Base-by-base conservation (phyloP, 768 basidiomycete genomes). In the Agaricus blazei region DNA sequence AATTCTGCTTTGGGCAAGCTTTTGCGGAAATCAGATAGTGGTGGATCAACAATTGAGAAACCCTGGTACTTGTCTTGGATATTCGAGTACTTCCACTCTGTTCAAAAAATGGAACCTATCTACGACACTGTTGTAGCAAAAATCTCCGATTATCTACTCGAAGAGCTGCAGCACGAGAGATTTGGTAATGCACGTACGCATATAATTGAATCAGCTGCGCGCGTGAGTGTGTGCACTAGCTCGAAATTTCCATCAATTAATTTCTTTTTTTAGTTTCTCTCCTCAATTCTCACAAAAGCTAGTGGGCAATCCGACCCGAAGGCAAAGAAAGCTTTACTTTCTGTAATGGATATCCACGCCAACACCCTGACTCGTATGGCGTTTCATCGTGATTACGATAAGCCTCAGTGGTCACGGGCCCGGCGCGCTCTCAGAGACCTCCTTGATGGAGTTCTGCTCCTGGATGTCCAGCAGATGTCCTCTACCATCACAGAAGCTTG, bases 161-260 rank as follows among this genome's bases (percentile, higher is more conserved):
- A 89, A 64, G 85, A 90, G 59, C 68, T 90, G 19, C 93, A 94
- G 64, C 90, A 93, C 60, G 81, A 85, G 54, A 79, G 88, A 3
- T 88, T 90, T 64, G 68, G 74, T 48, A 71, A 75, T 26, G 70
- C 80, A 23, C 79, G 87, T 14, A 83, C 89, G 1, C 69, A 71
- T 24, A 79, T 84, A 15, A 81, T 93, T 70, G 65, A 74, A 27
- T 72, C 79, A 29, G 85, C 86, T 3, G 70, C 83, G 44, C 75
- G 78, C 60, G 94, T 93, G 64, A 70, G 87, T 72, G 28, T 41
- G 15, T 14, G 12, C 24, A 23, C 38, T 4, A n/a, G n/a, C 2
- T 15, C 34, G 4, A 5, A 9, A 9, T 11, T 29, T 34, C n/a
- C 23, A 23, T 19, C 11, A 36, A 42, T 50, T n/a, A 43, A 50